Evolutionary conservation across 2,329 filamentous ascomycete species (phyloP).

Genomic region (Nemania sp.): DNA sequence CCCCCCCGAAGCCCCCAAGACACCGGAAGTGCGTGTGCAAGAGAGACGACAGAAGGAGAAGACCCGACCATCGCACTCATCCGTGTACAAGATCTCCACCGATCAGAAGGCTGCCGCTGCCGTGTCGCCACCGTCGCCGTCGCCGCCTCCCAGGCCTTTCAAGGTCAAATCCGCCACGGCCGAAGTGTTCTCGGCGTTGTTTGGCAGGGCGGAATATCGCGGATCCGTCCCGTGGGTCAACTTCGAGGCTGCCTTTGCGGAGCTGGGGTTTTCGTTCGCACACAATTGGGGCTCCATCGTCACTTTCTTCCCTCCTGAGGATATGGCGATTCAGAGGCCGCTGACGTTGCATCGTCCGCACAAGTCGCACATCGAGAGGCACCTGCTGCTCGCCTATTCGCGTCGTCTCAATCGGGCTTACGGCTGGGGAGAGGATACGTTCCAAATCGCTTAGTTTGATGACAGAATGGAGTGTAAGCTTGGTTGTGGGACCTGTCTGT

Average conservation of each 20-base stretch:
- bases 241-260: constrained; percentile 49
- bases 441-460: constrained; percentile 29
- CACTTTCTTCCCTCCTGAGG: constrained; percentile 44
- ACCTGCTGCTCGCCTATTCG: constrained; percentile 36
- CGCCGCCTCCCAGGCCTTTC: constrained; percentile 28
- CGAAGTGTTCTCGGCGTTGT: constrained; percentile 45
- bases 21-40: constrained; percentile 37
- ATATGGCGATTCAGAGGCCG: constrained; percentile 34
- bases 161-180: constrained; percentile 46
- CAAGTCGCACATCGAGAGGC: constrained; percentile 43
- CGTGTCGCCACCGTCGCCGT: background rate
- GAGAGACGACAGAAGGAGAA: constrained; percentile 49
- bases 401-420: constrained; percentile 43
- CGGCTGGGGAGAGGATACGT: constrained; percentile 44
- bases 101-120: constrained; percentile 8
- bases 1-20: constrained; percentile 25
- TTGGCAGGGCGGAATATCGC: constrained; percentile 39
- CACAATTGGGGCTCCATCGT: constrained; percentile 42
- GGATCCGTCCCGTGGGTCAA: constrained; percentile 43
- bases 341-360: constrained; percentile 47
- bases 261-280: constrained; percentile 45
- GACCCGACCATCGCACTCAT: constrained; percentile 46
- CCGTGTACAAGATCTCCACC: constrained; percentile 38
- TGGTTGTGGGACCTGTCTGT: background rate
- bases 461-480: background rate